phyloP scores from a whole-genome alignment of 495 filamentous ascomycete genomes.

The Aspergillus saccharolyticus region DNA sequence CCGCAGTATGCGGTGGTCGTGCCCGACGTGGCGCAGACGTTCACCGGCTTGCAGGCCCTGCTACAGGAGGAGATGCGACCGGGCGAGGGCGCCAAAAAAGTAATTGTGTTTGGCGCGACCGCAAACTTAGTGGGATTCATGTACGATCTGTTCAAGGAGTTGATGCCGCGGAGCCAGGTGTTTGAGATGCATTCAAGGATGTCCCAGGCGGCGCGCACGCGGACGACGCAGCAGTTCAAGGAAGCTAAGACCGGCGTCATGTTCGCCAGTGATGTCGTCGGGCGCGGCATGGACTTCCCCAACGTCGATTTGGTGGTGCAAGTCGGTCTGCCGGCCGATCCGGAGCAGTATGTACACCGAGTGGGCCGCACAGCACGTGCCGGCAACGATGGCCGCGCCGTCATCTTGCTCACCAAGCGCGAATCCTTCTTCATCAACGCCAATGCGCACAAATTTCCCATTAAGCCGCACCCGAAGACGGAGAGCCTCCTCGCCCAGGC shows the following conservation, averaged over 20 bases:
- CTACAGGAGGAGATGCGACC: slow-evolving; percentile 39
- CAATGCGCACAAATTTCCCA: slow-evolving; percentile 48
- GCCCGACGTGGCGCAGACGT: slow-evolving; percentile 48
- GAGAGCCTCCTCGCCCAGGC: slow-evolving; percentile 32
- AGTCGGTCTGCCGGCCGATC: slow-evolving; percentile 62
- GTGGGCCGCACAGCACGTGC: slow-evolving; percentile 68
- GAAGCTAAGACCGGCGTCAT: slow-evolving; percentile 49
- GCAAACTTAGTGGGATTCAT: background rate
- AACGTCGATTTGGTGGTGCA: slow-evolving; percentile 89
- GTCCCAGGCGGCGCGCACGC: slow-evolving; percentile 51
- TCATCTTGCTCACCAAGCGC: slow-evolving; percentile 55
- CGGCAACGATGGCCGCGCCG: slow-evolving; percentile 61
- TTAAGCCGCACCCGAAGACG: slow-evolving; percentile 46
- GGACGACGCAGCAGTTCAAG: slow-evolving; percentile 57
- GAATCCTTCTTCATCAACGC: slow-evolving; percentile 56
- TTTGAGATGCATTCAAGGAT: slow-evolving; percentile 60
- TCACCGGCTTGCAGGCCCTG: slow-evolving; percentile 45
- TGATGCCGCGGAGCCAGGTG: slow-evolving; percentile 31
- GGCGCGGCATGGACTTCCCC: slow-evolving; percentile 88
- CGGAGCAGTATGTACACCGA: slow-evolving; percentile 85
- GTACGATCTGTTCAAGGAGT: background rate
- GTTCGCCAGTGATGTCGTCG: slow-evolving; percentile 66
- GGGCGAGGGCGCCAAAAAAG: slow-evolving; percentile 58
- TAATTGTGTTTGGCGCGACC: slow-evolving; percentile 49
- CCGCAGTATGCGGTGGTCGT: slow-evolving; percentile 55